Evolutionary conservation across 495 filamentous ascomycete species (phyloP).

Genomic region (Penicillium coffeae): DNA sequence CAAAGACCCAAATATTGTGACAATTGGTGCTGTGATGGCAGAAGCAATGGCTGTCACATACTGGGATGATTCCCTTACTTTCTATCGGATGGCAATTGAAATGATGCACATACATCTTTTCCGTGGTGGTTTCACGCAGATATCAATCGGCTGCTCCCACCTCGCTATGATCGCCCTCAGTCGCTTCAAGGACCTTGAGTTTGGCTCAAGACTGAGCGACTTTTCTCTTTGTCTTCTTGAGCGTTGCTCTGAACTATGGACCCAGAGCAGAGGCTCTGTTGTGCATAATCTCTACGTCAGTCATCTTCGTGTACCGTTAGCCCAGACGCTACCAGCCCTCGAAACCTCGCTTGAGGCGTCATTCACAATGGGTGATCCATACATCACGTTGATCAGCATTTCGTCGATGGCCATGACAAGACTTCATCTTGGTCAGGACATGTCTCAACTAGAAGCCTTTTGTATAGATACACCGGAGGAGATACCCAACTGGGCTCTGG

Average conservation of each 20-base stretch:
- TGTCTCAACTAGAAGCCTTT: conserved; percentile 69
- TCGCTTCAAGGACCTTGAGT: conserved; percentile 68
- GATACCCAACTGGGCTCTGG: conserved; percentile 65
- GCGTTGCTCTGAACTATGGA: conserved; percentile 62
- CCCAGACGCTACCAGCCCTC: conserved; percentile 55
- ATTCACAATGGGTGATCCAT: conserved; percentile 67
- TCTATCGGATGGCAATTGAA: conserved; percentile 70
- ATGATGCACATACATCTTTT: conserved; percentile 68
- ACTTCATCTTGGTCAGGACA: conserved; percentile 71
- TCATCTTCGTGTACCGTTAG: conserved; percentile 63
- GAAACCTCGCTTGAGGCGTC: conserved; percentile 69
- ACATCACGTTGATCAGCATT: conserved; percentile 69
- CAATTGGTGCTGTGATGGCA: conserved; percentile 67
- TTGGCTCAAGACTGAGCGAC: conserved; percentile 61
- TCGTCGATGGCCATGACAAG: conserved; percentile 67
- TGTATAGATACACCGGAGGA: conserved; percentile 73
- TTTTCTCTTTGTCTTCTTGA: conserved; percentile 65
- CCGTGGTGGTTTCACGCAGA: conserved; percentile 64
- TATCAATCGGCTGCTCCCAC: conserved; percentile 71
- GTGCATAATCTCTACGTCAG: conserved; percentile 70
- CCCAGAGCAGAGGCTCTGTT: conserved; percentile 65
- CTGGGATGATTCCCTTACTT: conserved; percentile 72
- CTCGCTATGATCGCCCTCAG: conserved; percentile 68
- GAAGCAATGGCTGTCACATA: conserved; percentile 78
- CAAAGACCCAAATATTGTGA: conserved; percentile 54